These are phyloP conservation scores for Arthrocladium fulminans DNA, from an alignment of 2,329 filamentous ascomycete species.

Conservation along the genomic window DNA sequence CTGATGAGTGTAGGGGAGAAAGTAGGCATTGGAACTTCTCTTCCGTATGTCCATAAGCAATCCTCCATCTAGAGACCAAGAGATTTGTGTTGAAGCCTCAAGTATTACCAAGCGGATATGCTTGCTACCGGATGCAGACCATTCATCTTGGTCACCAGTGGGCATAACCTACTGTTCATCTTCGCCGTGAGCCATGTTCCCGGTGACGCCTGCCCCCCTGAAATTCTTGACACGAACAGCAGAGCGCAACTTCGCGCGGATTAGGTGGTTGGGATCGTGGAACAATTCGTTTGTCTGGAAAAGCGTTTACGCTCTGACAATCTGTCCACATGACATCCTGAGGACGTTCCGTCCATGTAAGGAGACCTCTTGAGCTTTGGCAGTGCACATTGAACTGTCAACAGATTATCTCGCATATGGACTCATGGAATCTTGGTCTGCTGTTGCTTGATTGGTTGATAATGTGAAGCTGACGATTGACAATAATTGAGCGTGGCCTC, in stretches of 20 bases:
- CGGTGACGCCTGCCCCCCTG: neutral
- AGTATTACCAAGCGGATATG: neutral
- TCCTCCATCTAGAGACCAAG: neutral
- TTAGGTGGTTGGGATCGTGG: no score
- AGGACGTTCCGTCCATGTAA: no score
- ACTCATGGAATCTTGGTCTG: no score
- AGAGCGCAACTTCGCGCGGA: constrained; percentile 12
- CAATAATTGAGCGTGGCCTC: no score
- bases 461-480: no score
- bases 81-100: neutral
- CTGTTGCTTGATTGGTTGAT: no score
- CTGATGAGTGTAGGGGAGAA: neutral
- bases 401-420: no score
- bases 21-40: neutral
- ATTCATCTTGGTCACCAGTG: neutral
- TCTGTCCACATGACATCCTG: no score
- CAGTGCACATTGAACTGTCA: no score
- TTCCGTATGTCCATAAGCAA: neutral
- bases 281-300: no score
- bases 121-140: neutral
- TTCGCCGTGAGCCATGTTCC: neutral
- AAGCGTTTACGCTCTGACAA: no score
- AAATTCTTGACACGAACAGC: neutral
- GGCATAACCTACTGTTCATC: neutral
- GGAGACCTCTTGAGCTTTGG: no score